Percentiles rank a stretch among this genome's conserved stretches.
Evolutionary conservation across 2,329 filamentous ascomycete genomes (phyloP).

Genomic region (Fusarium sp.): DNA sequence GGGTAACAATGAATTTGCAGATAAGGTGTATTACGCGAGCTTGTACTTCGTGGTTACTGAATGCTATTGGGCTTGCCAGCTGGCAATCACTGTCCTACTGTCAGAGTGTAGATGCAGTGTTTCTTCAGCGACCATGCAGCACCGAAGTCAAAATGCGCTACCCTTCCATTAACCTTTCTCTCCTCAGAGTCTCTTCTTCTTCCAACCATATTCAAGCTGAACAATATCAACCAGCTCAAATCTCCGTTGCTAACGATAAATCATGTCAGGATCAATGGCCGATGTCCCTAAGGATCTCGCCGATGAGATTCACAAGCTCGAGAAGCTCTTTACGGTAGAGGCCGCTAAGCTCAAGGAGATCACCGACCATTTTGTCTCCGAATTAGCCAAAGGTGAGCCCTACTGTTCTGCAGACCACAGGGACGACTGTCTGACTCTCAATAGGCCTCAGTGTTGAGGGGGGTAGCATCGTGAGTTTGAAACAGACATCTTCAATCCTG

Average conservation of each 20-base stretch:
- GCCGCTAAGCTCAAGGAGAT: constrained; percentile 86
- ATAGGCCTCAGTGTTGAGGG: constrained; percentile 85
- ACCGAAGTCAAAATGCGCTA: constrained; percentile 2
- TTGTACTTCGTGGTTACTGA: not conserved
- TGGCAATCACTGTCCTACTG: constrained; percentile 26
- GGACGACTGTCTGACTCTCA: constrained; percentile 16
- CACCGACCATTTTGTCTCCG: constrained; percentile 86
- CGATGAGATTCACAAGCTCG: constrained; percentile 81
- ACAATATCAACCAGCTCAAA: not conserved
- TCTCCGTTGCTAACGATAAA: constrained; percentile 23
- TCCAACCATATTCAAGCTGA: not conserved
- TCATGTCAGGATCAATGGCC: constrained; percentile 79
- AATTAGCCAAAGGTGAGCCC: constrained; percentile 80
- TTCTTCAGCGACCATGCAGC: constrained; percentile 4
- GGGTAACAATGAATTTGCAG: constrained; percentile 8
- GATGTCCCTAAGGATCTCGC: constrained; percentile 89
- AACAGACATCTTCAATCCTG: not conserved
- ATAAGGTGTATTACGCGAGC: constrained; percentile 1
- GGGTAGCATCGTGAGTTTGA: constrained; percentile 84
- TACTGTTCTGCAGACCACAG: not conserved
- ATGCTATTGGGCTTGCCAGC: not conserved
- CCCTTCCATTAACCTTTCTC: not conserved
- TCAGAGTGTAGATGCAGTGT: not conserved
- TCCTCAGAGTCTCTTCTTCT: not conserved
- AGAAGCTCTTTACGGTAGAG: constrained; percentile 84